Percentiles rank a stretch among this genome's conserved stretches.
These are phyloP conservation scores for Porphyrellus sp. DNA, from an alignment of 1,284 basidiomycete species.

Conservation along the genomic window DNA sequence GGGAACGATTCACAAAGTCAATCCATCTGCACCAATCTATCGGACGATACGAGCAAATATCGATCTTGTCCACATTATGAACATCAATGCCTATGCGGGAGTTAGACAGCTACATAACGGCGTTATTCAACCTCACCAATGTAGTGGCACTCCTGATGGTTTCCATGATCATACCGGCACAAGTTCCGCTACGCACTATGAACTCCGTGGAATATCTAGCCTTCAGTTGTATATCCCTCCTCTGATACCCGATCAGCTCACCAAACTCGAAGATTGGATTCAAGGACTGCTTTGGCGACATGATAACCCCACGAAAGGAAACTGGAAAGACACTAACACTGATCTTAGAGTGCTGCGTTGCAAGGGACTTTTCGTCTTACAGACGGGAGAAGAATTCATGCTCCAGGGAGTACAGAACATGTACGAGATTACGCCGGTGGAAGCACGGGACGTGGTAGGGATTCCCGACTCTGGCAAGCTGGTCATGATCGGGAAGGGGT, in stretches of 20 bases:
- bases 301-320: slow-evolving; percentile 23
- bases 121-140: slow-evolving; percentile 25
- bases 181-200: slow-evolving; percentile 47
- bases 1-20: slow-evolving; percentile 62
- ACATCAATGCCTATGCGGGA: slow-evolving; percentile 69
- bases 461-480: slow-evolving; percentile 68
- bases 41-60: slow-evolving; percentile 67
- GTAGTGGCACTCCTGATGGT: slow-evolving; percentile 32
- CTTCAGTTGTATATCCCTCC: slow-evolving; percentile 64
- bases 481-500: slow-evolving; percentile 83
- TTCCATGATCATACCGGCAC: slow-evolving; percentile 9
- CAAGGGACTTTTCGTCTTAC: slow-evolving; percentile 70
- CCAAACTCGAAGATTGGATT: slow-evolving; percentile 72
- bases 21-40: slow-evolving; percentile 74
- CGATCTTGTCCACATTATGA: slow-evolving; percentile 71
- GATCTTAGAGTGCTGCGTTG: slow-evolving; percentile 70
- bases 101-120: slow-evolving; percentile 29
- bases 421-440: slow-evolving; percentile 70
- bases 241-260: slow-evolving; percentile 45
- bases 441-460: slow-evolving; percentile 40
- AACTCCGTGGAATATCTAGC: slow-evolving; percentile 70
- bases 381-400: slow-evolving; percentile 59
- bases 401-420: slow-evolving; percentile 85
- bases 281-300: slow-evolving; percentile 78
- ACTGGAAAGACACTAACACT: neutral